Evolutionary conservation across 495 filamentous ascomycete genomes (phyloP).

Genomic region (Penicillium goetzii): DNA sequence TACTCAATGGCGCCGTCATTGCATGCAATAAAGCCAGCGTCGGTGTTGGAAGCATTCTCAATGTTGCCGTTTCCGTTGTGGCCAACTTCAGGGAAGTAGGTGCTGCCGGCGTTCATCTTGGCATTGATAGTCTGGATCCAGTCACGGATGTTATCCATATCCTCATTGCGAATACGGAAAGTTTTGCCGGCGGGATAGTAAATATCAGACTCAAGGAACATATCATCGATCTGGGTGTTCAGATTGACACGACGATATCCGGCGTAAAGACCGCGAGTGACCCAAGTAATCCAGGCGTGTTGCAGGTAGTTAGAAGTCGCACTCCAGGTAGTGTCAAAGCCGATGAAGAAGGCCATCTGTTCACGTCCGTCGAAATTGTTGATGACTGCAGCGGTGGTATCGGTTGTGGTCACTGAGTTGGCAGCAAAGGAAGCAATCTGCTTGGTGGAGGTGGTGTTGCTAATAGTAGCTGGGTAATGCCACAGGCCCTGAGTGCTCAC

Average conservation of each 20-base stretch:
- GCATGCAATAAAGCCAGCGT: constrained; percentile 38
- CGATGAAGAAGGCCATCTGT: constrained; percentile 66
- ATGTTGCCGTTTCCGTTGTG: constrained; percentile 68
- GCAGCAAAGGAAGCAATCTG: constrained; percentile 56
- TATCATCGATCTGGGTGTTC: constrained; percentile 68
- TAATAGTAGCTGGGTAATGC: constrained; percentile 62
- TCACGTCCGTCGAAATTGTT: constrained; percentile 60
- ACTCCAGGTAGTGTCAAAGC: constrained; percentile 60
- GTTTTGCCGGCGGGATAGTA: constrained; percentile 49
- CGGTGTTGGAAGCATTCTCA: constrained; percentile 43
- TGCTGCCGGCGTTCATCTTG: constrained; percentile 58
- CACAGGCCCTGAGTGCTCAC: constrained; percentile 59
- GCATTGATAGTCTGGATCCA: constrained; percentile 56
- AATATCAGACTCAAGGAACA: constrained; percentile 60
- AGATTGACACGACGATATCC: constrained; percentile 60
- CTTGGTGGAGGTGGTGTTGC: constrained; percentile 55
- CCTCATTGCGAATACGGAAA: constrained; percentile 55
- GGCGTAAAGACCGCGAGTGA: constrained; percentile 59
- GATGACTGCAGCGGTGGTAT: constrained; percentile 60
- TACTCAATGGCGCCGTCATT: constrained; percentile 44
- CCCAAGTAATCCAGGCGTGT: constrained; percentile 68
- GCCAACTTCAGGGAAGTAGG: constrained; percentile 59
- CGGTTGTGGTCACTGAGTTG: constrained; percentile 28
- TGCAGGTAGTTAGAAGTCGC: constrained; percentile 58
- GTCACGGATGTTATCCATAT: constrained; percentile 51